These are phyloP conservation scores for Alternaria sp. DNA, from an alignment of 2,329 filamentous ascomycete genomes.

Conservation along the genomic window DNA sequence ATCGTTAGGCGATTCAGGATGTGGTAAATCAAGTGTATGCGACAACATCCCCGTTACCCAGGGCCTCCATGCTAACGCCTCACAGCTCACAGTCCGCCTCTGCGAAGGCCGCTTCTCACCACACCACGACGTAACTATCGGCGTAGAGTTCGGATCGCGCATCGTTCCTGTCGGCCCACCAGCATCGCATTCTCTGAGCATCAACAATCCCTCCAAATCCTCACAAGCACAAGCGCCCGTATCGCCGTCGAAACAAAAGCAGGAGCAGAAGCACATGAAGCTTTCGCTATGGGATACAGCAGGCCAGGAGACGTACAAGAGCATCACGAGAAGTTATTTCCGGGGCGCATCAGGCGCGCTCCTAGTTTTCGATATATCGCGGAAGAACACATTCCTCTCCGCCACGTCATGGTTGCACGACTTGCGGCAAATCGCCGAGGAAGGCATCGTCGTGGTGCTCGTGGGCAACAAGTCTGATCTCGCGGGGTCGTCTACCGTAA, in stretches of 20 bases:
- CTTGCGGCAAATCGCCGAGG: constrained; percentile 91
- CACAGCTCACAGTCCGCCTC: constrained; percentile 84
- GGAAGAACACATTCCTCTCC: constrained; percentile 82
- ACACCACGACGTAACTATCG: constrained; percentile 96
- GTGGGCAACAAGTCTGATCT: constrained; percentile 97
- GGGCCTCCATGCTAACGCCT: constrained; percentile 15
- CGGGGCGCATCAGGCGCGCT: constrained; percentile 79
- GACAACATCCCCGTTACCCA: not conserved
- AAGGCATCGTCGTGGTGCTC: constrained; percentile 90
- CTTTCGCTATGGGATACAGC: constrained; percentile 94
- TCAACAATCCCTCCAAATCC: constrained; percentile 56
- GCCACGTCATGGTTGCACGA: constrained; percentile 95
- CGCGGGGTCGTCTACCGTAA: constrained; percentile 56
- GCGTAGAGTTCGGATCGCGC: constrained; percentile 92
- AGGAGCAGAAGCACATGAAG: constrained; percentile 81
- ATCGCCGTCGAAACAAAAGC: constrained; percentile 39
- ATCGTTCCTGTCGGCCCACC: constrained; percentile 91
- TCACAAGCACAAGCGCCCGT: constrained; percentile 21
- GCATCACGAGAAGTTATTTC: constrained; percentile 92
- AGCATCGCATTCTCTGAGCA: constrained; percentile 65
- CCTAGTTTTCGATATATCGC: constrained; percentile 92
- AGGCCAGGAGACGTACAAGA: constrained; percentile 97
- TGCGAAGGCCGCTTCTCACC: constrained; percentile 95
- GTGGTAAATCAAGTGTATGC: constrained; percentile 80
- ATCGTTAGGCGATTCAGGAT: constrained; percentile 94